Base-by-base conservation (phyloP, 108 stramenopile genomes). In the Phaeodactylum tricornutum region DNA sequence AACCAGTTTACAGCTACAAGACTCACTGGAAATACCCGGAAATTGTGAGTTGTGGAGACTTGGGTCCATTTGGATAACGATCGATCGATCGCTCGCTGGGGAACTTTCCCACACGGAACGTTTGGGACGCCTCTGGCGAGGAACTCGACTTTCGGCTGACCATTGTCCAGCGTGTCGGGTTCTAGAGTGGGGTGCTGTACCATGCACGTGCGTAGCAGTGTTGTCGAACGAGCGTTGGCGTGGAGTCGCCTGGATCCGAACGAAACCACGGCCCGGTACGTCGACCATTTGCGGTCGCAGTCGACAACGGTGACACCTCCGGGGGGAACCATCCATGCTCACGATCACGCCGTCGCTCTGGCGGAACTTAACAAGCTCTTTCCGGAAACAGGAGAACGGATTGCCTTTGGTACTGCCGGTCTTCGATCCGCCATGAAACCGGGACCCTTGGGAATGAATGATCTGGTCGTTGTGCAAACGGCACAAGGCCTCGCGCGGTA, bases 341-440 rank as follows among this genome's bases (percentile, higher is more conserved):
- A 27, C 7, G 17, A 46, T 4, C 27, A 27, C 8, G 26, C 27
- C 27, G 26, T 14, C 45, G n/a, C 5, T 27, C n/a, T 14, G 4
- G 26, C n/a, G n/a, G 5, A 24, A 27, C 22, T 27, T n/a, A 46
- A 8, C n/a, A 50, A 28, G 16, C 49, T 50, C 17, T 16, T 34
- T 14, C 32, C 49, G 21, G 4, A 8, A 16, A 7, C 24, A 47
- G 16, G 8, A 28, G 35, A 37, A 39, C 32, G 94, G 3, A 84
- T 96, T 37, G 60, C 73, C 26, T 98, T 98, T 48, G 97, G 97
- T 1, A 98, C 97, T 1, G 94, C 97, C 23, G 97, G 97, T 20
- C 61, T 98, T 4, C 71, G 97, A 2, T 72, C 83, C 15, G 62
- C 66, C 22, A 98, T 98, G 97, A 53, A 72, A 33, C 82, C 90